Base-by-base conservation (phyloP, 176 grass and related monocot genomes). In the Juncus effusus region DNA sequence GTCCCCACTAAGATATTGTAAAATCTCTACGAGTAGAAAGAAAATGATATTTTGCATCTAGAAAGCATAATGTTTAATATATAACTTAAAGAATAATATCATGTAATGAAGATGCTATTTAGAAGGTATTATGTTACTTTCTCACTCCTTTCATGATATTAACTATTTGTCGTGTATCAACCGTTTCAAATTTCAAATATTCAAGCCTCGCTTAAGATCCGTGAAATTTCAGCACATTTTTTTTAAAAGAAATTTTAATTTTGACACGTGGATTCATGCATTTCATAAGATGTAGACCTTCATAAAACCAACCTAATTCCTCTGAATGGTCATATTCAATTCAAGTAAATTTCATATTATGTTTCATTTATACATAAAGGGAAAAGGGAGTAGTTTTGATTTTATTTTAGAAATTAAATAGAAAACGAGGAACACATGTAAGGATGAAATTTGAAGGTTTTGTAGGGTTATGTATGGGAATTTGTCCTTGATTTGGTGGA, bases 101-200 rank as follows among this genome's bases (percentile, higher is more conserved):
- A 9, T 70, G 28, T 56, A 70, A 69, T 69, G 54, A 69, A 54
- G 36, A 70, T 16, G 13, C 65, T 56, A 35, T 44, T 41, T n/a
- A 57, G 51, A 70, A 40, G 67, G 53, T 70, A 70, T 70, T 37
- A 58, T 70, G 67, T 70, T 70, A 70, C 38, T 70, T 58, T 70
- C 53, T 70, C 67, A 56, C 53, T 58, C 36, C 38, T 70, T 70
- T 58, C 51, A 57, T 58, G 67, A 70, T 70, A 56, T 56, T 44
- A 70, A 70, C 67, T 35, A 42, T 19, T 57, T 70, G 67, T 70
- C 16, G 54, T 57, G 14, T 70, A 58, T 70, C 12, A 70, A 70
- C 67, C 11, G 67, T 54, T 58, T 54, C 67, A 39, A 58, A 28
- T 28, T 47, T 5, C 9, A 47, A 47, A 7, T 6, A 70, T 58